A percentile compares a stretch with the other conserved stretches of the same genome.
phyloP scores from a whole-genome alignment of 176 grass and related monocot species.

The Coix lacrymajobi region DNA sequence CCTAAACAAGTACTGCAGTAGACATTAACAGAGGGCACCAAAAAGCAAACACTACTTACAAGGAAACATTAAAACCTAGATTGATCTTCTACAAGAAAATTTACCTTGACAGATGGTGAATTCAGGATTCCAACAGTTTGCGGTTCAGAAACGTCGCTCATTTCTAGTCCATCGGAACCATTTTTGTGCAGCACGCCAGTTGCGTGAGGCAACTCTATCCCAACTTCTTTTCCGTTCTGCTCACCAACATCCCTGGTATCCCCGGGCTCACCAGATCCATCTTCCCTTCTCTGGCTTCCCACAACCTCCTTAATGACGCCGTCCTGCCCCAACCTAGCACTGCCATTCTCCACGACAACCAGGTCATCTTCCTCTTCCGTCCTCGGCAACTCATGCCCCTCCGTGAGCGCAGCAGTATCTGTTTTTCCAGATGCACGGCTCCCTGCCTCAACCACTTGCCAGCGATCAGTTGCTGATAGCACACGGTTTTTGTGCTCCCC shows the following conservation, averaged over 20 bases:
- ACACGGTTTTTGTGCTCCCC: slow-evolving; percentile 71
- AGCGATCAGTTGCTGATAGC: slow-evolving; percentile 46
- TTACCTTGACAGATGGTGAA: slow-evolving; percentile 24
- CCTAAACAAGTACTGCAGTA: not conserved
- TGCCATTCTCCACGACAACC: not conserved
- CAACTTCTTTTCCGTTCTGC: not conserved
- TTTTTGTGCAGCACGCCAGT: slow-evolving; percentile 11
- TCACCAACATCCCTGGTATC: not conserved
- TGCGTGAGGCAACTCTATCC: not conserved
- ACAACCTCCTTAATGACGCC: slow-evolving; percentile 29
- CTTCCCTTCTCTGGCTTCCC: not conserved
- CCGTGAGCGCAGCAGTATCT: not conserved
- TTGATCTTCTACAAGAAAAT: not conserved
- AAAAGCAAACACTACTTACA: not conserved
- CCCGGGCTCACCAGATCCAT: not conserved
- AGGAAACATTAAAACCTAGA: not conserved
- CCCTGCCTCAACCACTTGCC: slow-evolving; percentile 33
- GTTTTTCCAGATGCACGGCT: not conserved
- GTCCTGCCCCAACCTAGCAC: not conserved
- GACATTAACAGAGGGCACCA: not conserved
- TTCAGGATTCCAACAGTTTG: not conserved
- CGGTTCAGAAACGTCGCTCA: not conserved
- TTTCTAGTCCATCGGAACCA: not conserved
- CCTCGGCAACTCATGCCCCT: not conserved
- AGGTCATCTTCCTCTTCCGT: not conserved